These are phyloP conservation scores for Gossypium turneri DNA, from an alignment of 345 rosid genomes.

Conservation along the genomic window DNA sequence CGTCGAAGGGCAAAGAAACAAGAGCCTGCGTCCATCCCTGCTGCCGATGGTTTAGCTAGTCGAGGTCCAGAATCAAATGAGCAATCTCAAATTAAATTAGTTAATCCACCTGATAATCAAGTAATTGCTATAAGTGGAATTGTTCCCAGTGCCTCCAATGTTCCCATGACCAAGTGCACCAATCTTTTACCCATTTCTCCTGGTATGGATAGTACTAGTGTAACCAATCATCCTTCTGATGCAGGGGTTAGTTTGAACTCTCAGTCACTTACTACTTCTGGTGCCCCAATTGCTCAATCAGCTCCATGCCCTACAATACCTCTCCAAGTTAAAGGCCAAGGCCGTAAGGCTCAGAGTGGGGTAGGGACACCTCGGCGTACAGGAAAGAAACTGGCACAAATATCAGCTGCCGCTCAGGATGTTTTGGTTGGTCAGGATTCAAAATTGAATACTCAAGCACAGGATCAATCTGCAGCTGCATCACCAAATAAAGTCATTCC, in stretches of 20 bases:
- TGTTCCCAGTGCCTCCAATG: slow-evolving; percentile 30
- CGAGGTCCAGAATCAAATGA: slow-evolving; percentile 25
- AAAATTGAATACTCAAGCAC: slow-evolving; percentile 31
- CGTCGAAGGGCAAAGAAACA: slow-evolving; percentile 42
- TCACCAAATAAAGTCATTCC: slow-evolving; percentile 21
- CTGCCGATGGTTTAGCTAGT: slow-evolving; percentile 24
- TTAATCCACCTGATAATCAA: slow-evolving; percentile 25
- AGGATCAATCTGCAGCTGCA: slow-evolving; percentile 24
- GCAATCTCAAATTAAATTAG: slow-evolving; percentile 27
- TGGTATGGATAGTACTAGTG: slow-evolving; percentile 27
- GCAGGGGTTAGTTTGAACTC: slow-evolving; percentile 35
- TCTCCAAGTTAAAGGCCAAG: slow-evolving; percentile 9
- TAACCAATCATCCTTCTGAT: slow-evolving; percentile 23
- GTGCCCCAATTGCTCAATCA: slow-evolving; percentile 23
- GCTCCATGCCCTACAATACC: slow-evolving; percentile 3
- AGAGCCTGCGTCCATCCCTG: slow-evolving; percentile 25
- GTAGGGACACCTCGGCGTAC: slow-evolving; percentile 16
- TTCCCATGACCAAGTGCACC: slow-evolving; percentile 20
- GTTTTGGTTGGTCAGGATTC: slow-evolving; percentile 47
- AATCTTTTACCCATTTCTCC: slow-evolving; percentile 22
- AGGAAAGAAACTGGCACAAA: slow-evolving; percentile 49
- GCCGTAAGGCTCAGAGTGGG: slow-evolving; percentile 12
- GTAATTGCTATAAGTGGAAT: slow-evolving; percentile 19
- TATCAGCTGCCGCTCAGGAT: slow-evolving; percentile 36
- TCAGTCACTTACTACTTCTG: slow-evolving; percentile 28